Conservation (phyloP, 306 rosid genomes). For the Dalbergia cochinchinensis region DNA sequence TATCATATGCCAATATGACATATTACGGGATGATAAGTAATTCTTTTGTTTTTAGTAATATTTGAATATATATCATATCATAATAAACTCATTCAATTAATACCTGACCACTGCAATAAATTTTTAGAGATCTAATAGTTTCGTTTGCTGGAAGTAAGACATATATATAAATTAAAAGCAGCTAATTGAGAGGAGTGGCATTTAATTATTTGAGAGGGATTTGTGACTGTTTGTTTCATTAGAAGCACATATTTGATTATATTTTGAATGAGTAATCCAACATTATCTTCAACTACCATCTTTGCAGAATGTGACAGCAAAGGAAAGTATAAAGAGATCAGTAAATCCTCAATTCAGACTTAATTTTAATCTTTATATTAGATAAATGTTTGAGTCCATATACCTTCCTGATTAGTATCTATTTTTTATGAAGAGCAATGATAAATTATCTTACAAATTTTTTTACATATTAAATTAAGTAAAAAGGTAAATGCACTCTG, state of each 20-base stretch:
- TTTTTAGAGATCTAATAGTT: not conserved
- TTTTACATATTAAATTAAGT: too few relatives aligned
- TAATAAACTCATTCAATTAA: not conserved
- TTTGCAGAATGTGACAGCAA: not conserved
- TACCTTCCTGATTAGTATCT: too few relatives aligned
- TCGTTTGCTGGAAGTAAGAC: not conserved
- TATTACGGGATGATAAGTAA: too few relatives aligned
- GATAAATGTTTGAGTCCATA: not conserved
- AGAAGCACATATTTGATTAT: not conserved
- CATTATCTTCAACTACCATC: not conserved
- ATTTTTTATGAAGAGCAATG: too few relatives aligned
- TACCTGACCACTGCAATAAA: not conserved
- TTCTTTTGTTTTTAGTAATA: too few relatives aligned
- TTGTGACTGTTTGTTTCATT: not conserved
- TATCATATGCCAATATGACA: too few relatives aligned
- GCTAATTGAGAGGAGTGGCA: constrained; percentile 9
- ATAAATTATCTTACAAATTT: too few relatives aligned
- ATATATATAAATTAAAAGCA: not conserved
- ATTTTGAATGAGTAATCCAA: too few relatives aligned
- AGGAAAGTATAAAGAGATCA: not conserved
- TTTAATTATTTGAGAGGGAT: constrained; percentile 17
- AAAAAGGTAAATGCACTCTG: too few relatives aligned
- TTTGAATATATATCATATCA: not conserved
- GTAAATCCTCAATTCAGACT: too few relatives aligned
- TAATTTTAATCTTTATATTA: not conserved